Conservation (phyloP, 2,329 filamentous ascomycete genomes). For the Rutstroemia sydowiana region DNA sequence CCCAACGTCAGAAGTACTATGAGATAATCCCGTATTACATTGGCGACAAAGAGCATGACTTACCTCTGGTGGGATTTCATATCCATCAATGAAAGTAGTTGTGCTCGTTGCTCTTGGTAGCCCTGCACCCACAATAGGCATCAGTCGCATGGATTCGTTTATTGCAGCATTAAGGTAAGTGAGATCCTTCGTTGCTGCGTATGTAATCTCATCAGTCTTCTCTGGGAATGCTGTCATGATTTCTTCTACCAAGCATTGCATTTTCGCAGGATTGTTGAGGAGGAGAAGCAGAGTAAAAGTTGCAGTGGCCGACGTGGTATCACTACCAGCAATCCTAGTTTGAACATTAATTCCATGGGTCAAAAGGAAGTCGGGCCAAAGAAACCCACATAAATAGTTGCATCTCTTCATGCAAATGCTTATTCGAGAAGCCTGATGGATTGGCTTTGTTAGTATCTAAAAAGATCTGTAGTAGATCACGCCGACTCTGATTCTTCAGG, state of each 20-base stretch:
- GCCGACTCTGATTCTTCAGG: slow-evolving; percentile 6
- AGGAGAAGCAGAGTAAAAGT: not conserved
- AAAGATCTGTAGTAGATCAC: slow-evolving; percentile 17
- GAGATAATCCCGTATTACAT: too few relatives aligned
- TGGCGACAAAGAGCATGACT: too few relatives aligned
- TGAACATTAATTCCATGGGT: not conserved
- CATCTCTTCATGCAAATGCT: slow-evolving; percentile 18
- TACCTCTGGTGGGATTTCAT: slow-evolving; percentile 15
- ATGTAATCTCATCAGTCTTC: slow-evolving; percentile 12
- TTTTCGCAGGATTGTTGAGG: not conserved
- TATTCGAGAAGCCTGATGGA: slow-evolving; percentile 13
- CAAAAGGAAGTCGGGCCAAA: not conserved
- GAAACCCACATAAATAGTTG: slow-evolving; percentile 14
- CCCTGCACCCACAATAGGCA: slow-evolving; percentile 14
- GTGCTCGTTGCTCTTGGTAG: slow-evolving; percentile 12
- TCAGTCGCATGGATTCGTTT: slow-evolving; percentile 18
- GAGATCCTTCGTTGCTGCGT: slow-evolving; percentile 16
- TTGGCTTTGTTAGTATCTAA: slow-evolving; percentile 15
- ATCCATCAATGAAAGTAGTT: slow-evolving; percentile 12
- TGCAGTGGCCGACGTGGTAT: not conserved
- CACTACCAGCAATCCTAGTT: not conserved
- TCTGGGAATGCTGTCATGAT: slow-evolving; percentile 30
- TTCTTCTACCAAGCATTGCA: not conserved
- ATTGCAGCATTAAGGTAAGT: slow-evolving; percentile 19
- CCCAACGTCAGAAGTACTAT: too few relatives aligned